phyloP scores from a whole-genome alignment of 768 basidiomycete species.

The Collybiopsis luxurians region DNA sequence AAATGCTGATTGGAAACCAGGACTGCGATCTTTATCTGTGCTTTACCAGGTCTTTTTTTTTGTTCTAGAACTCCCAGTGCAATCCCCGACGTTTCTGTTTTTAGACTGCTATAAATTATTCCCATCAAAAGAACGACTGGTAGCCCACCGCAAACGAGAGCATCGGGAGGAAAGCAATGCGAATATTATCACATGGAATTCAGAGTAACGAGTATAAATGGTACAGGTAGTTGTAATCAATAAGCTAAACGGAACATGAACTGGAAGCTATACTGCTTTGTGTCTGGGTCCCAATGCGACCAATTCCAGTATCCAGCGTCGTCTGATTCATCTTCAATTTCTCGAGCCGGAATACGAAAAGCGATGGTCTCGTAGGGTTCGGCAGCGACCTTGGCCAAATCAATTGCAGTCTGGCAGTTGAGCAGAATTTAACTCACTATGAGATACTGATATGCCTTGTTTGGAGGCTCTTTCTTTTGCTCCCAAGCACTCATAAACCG shows the following conservation, averaged over 20 bases:
- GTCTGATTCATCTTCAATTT: conserved; percentile 93
- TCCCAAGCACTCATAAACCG: conserved; percentile 99
- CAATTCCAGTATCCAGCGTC: conserved; percentile 93
- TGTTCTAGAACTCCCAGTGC: neutral
- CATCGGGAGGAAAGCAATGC: conserved; percentile 52
- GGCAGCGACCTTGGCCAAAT: conserved; percentile 78
- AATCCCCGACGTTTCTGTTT: neutral
- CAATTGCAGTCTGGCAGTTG: conserved; percentile 14
- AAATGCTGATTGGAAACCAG: conserved; percentile 30
- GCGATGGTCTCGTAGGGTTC: conserved; percentile 99
- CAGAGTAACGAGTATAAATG: conserved; percentile 22
- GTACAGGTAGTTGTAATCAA: conserved; percentile 7
- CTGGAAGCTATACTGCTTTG: conserved; percentile 97
- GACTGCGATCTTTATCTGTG: conserved; percentile 82
- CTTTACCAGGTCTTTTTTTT: conserved; percentile 44
- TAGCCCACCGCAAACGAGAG: conserved; percentile 71
- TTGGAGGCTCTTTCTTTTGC: conserved; percentile 91
- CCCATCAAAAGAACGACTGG: conserved; percentile 64
- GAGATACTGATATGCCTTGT: conserved; percentile 96
- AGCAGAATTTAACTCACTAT: conserved; percentile 59
- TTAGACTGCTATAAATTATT: conserved; percentile 71
- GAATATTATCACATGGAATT: conserved; percentile 74
- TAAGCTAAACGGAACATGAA: conserved; percentile 84
- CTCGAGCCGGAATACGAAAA: conserved; percentile 96
- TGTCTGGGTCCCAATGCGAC: conserved; percentile 99